A percentile compares a stretch with the other conserved stretches of the same genome.
Conservation (phyloP, 1,284 basidiomycete species). For the Inonotus hispidus region DNA sequence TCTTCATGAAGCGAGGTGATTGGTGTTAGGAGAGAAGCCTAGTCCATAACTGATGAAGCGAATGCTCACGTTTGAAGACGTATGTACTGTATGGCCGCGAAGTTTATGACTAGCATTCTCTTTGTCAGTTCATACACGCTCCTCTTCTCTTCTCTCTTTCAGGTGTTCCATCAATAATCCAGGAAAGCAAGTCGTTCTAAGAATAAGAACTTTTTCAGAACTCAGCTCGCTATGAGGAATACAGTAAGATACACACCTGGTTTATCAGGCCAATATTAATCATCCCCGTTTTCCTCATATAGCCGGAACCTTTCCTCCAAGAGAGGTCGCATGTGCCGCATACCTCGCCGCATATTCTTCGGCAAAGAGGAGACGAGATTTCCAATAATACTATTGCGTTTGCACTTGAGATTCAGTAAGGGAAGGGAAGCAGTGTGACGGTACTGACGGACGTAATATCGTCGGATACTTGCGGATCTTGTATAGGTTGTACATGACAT, state of each 20-base stretch:
- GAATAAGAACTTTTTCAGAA: slow-evolving; percentile 30
- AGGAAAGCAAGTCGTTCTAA: slow-evolving; percentile 13
- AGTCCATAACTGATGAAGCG: slow-evolving; percentile 21
- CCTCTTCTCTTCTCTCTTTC: slow-evolving; percentile 11
- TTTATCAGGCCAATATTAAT: slow-evolving; percentile 25
- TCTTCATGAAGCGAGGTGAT: slow-evolving; percentile 26
- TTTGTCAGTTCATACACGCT: slow-evolving; percentile 19
- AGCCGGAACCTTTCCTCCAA: slow-evolving; percentile 23
- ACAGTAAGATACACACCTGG: slow-evolving; percentile 18
- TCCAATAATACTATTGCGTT: slow-evolving; percentile 19
- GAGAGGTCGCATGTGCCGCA: slow-evolving; percentile 23
- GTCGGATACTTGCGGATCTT: slow-evolving; percentile 33
- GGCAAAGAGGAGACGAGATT: slow-evolving; percentile 17
- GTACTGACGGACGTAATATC: slow-evolving; percentile 24
- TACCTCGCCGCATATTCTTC: slow-evolving; percentile 9
- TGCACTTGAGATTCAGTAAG: neutral
- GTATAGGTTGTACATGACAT: slow-evolving; percentile 25
- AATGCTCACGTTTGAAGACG: slow-evolving; percentile 24
- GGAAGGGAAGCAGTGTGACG: neutral
- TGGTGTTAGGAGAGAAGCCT: slow-evolving; percentile 1
- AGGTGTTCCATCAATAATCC: slow-evolving; percentile 15
- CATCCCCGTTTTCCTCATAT: slow-evolving; percentile 22
- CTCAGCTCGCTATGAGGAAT: neutral
- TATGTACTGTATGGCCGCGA: slow-evolving; percentile 32
- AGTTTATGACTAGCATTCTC: slow-evolving; percentile 26